These are phyloP conservation scores for Penicillium expansum DNA, from an alignment of 2,329 filamentous ascomycete genomes.

Conservation along the genomic window DNA sequence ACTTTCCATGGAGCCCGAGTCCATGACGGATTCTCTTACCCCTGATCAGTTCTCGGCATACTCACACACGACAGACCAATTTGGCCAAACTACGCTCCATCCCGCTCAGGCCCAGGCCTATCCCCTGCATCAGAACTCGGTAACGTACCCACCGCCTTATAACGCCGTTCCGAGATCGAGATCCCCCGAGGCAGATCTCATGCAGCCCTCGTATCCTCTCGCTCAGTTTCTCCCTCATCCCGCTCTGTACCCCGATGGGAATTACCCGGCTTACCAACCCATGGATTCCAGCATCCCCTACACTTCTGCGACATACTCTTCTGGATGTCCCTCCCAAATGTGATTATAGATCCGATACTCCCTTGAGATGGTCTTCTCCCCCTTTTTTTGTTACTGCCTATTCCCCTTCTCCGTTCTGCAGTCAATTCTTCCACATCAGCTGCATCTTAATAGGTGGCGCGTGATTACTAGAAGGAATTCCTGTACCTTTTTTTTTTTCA, in stretches of 20 bases:
- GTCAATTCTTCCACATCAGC: neutral
- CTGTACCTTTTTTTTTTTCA: neutral
- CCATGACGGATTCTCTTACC: constrained; percentile 20
- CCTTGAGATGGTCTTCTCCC: neutral
- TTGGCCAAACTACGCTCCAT: constrained; percentile 16
- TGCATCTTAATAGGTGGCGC: constrained; percentile 13
- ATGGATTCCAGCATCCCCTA: constrained; percentile 22
- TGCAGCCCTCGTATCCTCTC: constrained; percentile 23
- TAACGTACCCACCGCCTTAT: constrained; percentile 36
- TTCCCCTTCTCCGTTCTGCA: constrained; percentile 8
- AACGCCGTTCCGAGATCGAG: constrained; percentile 27
- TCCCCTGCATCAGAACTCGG: constrained; percentile 31
- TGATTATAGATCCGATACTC: constrained; percentile 8
- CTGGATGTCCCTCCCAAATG: constrained; percentile 21
- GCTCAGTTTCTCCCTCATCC: constrained; percentile 11
- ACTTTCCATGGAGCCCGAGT: constrained; percentile 30
- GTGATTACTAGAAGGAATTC: neutral
- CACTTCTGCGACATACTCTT: constrained; percentile 16
- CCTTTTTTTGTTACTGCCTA: neutral
- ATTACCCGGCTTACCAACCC: constrained; percentile 16
- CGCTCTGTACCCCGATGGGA: constrained; percentile 23
- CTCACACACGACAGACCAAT: constrained; percentile 13
- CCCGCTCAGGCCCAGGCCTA: constrained; percentile 20
- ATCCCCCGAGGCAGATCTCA: constrained; percentile 20
- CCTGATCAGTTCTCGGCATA: constrained; percentile 17